Evolutionary conservation across 495 filamentous ascomycete species (phyloP), one percentile per base, ranked within the genome.

Genomic region (Neurospora sp.): DNA sequence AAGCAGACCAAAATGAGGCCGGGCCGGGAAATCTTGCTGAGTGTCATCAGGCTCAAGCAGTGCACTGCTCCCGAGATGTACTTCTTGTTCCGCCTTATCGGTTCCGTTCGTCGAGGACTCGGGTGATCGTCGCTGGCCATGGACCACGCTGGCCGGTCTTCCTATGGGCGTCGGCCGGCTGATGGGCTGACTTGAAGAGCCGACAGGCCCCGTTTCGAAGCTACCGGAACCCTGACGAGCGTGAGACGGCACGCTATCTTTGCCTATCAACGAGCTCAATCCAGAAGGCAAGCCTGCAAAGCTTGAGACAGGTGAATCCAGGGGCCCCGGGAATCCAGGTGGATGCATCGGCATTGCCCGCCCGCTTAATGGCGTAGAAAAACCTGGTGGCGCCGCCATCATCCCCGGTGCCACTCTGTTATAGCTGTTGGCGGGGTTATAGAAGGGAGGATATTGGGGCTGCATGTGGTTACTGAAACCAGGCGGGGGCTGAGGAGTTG

Each of bases 61-160:
- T 9, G 94, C 95, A 79, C 91, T 94, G 81, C 95, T 97, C 10
- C 96, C 96, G n/a, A 99, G 86, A 78, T 94, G 93, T 70, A 94
- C 89, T 71, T 97, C 93, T 45, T 83, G 80, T 27, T 86, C 84
- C 59, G 84, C 83, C 35, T 80, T 82, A 17, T 85, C 80, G 59
- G 87, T 84, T 48, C 79, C 79, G n/a, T 69, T 72, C 9, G 88
- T 87, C 35, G 91, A 88, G 27, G 77, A 79, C 4, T 71, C 70
- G 45, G 40, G 78, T 12, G 77, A 69, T 10, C 71, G 71, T 40
- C 79, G 78, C 70, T 83, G 84, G 3, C 82, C 80, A 12, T 83
- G 79, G 22, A 85, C 84, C 22, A 91, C 89, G 81, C 94, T 98
- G 27, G 90, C 89, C 2, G 96, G 94, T 44, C 94, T 89, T 73